Evolutionary conservation across 2,329 filamentous ascomycete species (phyloP).

Genomic region (Pleoardoris graminearum): DNA sequence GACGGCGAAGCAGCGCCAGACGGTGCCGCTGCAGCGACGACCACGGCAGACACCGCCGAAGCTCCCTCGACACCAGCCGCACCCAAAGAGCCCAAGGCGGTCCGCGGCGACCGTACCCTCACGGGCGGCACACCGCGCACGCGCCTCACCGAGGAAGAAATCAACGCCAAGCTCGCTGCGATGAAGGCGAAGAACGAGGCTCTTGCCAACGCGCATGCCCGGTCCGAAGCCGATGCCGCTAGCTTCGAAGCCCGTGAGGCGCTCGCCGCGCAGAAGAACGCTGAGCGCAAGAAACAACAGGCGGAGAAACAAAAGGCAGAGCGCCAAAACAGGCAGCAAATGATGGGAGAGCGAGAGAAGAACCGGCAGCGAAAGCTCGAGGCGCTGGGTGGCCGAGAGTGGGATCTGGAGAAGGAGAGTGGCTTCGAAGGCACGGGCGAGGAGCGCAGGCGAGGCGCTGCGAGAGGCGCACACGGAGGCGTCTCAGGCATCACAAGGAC

Average conservation of each 20-base stretch:
- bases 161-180: conserved; percentile 62
- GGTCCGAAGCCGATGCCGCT: conserved; percentile 69
- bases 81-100: conserved; percentile 32
- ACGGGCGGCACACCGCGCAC: conserved; percentile 40
- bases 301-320: conserved; percentile 51
- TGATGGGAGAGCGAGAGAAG: conserved; percentile 65
- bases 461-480: conserved; percentile 58
- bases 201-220: conserved; percentile 62
- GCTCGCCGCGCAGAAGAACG: conserved; percentile 56
- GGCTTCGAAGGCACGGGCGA: conserved; percentile 52
- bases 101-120: conserved; percentile 39
- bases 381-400: conserved; percentile 62
- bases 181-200: conserved; percentile 65
- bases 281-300: conserved; percentile 44
- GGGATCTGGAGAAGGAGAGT: conserved; percentile 66
- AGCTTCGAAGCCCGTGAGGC: conserved; percentile 67
- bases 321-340: conserved; percentile 57
- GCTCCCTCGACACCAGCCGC: conserved; percentile 20
- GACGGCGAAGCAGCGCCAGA: conserved; percentile 15
- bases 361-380: conserved; percentile 63
- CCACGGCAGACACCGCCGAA: conserved; percentile 17
- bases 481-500: conserved; percentile 28
- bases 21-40: not conserved
- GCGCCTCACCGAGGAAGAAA: conserved; percentile 64
- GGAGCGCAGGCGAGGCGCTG: conserved; percentile 49